Conservation (phyloP, 345 rosid species). For the Arabidopsis arenosa region DNA sequence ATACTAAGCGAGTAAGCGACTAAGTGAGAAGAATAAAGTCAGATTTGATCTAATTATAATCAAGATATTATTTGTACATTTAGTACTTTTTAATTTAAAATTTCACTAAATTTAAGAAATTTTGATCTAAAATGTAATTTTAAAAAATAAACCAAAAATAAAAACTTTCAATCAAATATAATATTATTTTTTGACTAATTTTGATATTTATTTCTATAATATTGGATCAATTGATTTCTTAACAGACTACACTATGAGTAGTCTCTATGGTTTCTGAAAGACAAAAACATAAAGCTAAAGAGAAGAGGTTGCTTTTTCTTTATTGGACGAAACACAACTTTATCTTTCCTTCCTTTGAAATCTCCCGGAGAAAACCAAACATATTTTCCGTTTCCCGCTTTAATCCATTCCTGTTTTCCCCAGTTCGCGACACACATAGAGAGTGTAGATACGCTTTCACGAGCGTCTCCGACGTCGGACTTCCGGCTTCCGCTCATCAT, state of each 20-base stretch:
- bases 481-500: background rate
- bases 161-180: background rate
- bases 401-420: conserved; percentile 12
- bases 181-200: background rate
- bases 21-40: background rate
- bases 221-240: background rate
- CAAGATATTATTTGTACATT: background rate
- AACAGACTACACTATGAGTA: background rate
- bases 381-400: conserved; percentile 21
- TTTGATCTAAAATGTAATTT: background rate
- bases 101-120: background rate
- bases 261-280: conserved; percentile 17
- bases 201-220: background rate
- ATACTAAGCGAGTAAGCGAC: background rate
- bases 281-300: conserved; percentile 11
- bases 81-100: background rate
- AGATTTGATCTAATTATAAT: background rate
- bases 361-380: conserved; percentile 10
- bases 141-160: background rate
- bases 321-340: conserved; percentile 30
- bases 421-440: background rate
- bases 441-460: conserved; percentile 1
- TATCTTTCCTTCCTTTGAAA: conserved; percentile 12
- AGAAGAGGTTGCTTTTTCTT: conserved; percentile 35
- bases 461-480: conserved; percentile 1